phyloP scores from a whole-genome alignment of 2,329 filamentous ascomycete genomes.

The Myriosclerotinia duriaeana region DNA sequence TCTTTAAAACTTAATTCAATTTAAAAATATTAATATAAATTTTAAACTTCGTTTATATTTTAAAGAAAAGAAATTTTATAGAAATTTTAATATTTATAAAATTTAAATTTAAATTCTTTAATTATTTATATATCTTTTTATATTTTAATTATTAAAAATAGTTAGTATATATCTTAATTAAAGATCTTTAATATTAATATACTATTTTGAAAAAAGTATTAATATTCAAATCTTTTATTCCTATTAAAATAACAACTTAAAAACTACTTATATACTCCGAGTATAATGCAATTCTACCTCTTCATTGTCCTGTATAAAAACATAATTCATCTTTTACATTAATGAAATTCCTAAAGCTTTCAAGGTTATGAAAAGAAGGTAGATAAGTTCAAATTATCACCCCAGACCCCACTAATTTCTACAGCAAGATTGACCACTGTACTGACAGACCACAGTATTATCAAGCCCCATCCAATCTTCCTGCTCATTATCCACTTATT shows the following conservation, averaged over 20 bases:
- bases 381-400: slow-evolving; percentile 15
- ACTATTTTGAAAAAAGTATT: too few species aligned
- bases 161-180: too few species aligned
- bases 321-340: not conserved
- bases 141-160: too few species aligned
- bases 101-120: too few species aligned
- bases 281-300: not conserved
- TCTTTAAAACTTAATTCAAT: too few species aligned
- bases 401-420: slow-evolving; percentile 61
- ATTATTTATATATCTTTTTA: too few species aligned
- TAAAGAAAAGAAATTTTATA: too few species aligned
- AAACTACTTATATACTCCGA: not conserved
- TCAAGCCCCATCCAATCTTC: slow-evolving; percentile 76
- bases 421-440: slow-evolving; percentile 79
- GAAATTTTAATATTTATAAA: too few species aligned
- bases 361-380: slow-evolving; percentile 4
- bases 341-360: not conserved
- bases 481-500: slow-evolving; percentile 85
- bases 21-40: too few species aligned
- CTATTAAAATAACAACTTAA: not conserved
- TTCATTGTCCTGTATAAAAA: not conserved
- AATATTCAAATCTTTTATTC: not conserved
- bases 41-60: too few species aligned
- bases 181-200: too few species aligned
- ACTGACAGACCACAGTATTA: slow-evolving; percentile 76